phyloP scores from a whole-genome alignment of 1,284 basidiomycete genomes.

The Jaminaea rosea region DNA sequence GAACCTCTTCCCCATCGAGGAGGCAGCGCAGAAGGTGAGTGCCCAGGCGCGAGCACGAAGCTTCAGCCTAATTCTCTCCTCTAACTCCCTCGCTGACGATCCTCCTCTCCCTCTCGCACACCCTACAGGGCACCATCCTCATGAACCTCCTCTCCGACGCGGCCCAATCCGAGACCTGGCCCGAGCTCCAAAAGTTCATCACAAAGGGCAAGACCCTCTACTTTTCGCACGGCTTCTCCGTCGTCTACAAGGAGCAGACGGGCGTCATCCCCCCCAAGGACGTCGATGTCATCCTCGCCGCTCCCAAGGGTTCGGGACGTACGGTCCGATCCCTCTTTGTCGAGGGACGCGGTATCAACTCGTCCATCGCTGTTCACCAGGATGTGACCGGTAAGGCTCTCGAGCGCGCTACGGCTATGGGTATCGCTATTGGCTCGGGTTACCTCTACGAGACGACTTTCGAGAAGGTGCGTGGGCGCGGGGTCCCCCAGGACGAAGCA shows the following conservation, averaged over 20 bases:
- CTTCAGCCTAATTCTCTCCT: too few relatives aligned
- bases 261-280: slow-evolving; percentile 82
- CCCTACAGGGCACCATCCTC: slow-evolving; percentile 98
- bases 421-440: slow-evolving; percentile 88
- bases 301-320: slow-evolving; percentile 95
- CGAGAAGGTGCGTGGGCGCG: too few relatives aligned
- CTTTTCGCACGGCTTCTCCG: slow-evolving; percentile 99
- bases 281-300: slow-evolving; percentile 97
- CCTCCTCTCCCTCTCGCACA: too few relatives aligned
- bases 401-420: slow-evolving; percentile 92
- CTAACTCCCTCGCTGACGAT: too few relatives aligned
- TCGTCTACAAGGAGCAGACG: slow-evolving; percentile 97
- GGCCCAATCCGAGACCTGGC: slow-evolving; percentile 92
- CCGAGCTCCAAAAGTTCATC: slow-evolving; percentile 70
- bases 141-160: slow-evolving; percentile 99
- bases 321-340: slow-evolving; percentile 99
- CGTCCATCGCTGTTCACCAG: slow-evolving; percentile 70
- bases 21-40: slow-evolving; percentile 85
- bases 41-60: too few relatives aligned
- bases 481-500: too few relatives aligned
- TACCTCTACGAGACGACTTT: slow-evolving; percentile 99
- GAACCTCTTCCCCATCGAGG: slow-evolving; percentile 94
- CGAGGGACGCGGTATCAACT: slow-evolving; percentile 97
- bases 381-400: slow-evolving; percentile 95
- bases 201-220: slow-evolving; percentile 98